These are phyloP conservation scores for Postia placenta DNA, from an alignment of 768 basidiomycete species.

Conservation along the genomic window DNA sequence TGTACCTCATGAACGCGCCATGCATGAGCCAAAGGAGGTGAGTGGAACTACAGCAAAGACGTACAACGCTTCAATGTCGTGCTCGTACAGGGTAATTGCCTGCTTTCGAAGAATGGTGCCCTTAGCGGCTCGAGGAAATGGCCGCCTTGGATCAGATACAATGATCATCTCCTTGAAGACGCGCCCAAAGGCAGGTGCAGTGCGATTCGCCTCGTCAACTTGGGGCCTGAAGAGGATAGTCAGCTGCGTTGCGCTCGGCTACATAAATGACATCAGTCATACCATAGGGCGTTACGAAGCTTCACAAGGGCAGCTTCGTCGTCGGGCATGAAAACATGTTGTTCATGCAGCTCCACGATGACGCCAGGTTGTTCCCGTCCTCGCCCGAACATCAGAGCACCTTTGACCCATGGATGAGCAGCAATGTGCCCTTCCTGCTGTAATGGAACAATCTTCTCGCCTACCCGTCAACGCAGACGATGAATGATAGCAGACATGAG, in stretches of 20 bases:
- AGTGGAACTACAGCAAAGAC: not conserved
- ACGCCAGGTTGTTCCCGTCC: slow-evolving; percentile 31
- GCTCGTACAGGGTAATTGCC: slow-evolving; percentile 31
- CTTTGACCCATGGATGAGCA: slow-evolving; percentile 24
- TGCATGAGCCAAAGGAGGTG: not conserved
- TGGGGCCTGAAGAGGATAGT: slow-evolving; percentile 18
- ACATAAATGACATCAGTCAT: not conserved
- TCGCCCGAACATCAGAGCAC: slow-evolving; percentile 34
- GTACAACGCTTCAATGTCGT: slow-evolving; percentile 44
- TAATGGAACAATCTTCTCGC: slow-evolving; percentile 28
- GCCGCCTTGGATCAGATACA: slow-evolving; percentile 34
- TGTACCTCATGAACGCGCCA: slow-evolving; percentile 7
- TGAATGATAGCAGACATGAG: not conserved
- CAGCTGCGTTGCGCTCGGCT: not conserved
- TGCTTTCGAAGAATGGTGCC: slow-evolving; percentile 39
- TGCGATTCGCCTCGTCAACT: slow-evolving; percentile 20
- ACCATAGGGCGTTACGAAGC: slow-evolving; percentile 31
- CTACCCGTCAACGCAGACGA: not conserved
- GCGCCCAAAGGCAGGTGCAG: slow-evolving; percentile 19
- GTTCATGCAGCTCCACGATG: slow-evolving; percentile 29
- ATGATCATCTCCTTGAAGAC: slow-evolving; percentile 50
- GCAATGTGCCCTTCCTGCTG: slow-evolving; percentile 22
- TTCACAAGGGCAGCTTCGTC: slow-evolving; percentile 20
- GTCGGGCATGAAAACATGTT: slow-evolving; percentile 21
- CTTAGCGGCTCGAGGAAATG: slow-evolving; percentile 40